These are phyloP conservation scores for Musa schizocarpa DNA, from an alignment of 176 grass and related monocot species.

Conservation along the genomic window DNA sequence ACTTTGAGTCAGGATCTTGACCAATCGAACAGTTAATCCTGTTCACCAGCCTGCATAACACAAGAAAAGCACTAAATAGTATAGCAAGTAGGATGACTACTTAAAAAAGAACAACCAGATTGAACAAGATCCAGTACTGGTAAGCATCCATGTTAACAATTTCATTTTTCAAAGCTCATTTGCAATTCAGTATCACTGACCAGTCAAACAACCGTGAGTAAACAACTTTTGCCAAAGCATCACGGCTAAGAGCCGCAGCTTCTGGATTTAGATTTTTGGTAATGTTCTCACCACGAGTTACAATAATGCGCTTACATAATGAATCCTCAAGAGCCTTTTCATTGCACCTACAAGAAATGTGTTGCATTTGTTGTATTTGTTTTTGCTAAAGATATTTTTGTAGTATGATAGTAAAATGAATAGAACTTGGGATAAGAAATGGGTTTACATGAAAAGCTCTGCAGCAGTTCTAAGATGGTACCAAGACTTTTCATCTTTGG, in stretches of 20 bases:
- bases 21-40: conserved; percentile 94
- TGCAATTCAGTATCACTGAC: conserved; percentile 31
- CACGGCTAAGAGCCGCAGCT: conserved; percentile 72
- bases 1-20: conserved; percentile 86
- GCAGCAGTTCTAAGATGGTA: conserved; percentile 85
- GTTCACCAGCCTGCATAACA: conserved; percentile 77
- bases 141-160: neutral
- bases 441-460: conserved; percentile 87
- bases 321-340: conserved; percentile 78
- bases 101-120: neutral
- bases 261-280: conserved; percentile 68
- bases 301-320: conserved; percentile 80
- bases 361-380: conserved; percentile 4
- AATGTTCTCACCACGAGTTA: conserved; percentile 92
- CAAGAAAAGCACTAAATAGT: neutral
- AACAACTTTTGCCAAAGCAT: conserved; percentile 87
- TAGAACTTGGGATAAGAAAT: conserved; percentile 15
- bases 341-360: conserved; percentile 52
- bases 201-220: conserved; percentile 95
- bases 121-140: neutral
- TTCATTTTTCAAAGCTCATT: neutral
- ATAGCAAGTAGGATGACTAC: neutral
- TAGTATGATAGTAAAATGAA: conserved; percentile 11
- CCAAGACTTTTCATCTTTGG: conserved; percentile 75
- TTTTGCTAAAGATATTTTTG: neutral